Base-by-base conservation (phyloP, 495 filamentous ascomycete species). In the Penicillium macrosclerotiorum region DNA sequence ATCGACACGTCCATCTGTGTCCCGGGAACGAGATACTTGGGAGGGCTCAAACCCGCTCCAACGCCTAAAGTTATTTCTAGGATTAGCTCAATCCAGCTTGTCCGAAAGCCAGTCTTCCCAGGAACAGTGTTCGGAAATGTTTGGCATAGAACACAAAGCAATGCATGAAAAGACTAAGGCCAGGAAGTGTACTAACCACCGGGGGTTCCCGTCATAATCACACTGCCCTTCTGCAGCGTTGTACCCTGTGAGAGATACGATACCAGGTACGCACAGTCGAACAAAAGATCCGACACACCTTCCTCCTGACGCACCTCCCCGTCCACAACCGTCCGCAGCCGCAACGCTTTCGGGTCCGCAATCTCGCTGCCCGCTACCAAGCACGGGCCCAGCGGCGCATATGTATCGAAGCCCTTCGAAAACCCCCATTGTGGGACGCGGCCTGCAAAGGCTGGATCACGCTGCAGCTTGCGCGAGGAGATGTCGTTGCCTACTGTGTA, bases 371-470 rank as follows among this genome's bases (percentile, higher is more conserved):
- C 39, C 11, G 63, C 45, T 11, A 74, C 65, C 2, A 72, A 51
- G 24, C 51, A 57, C 23, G 86, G 87, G 1, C 86, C 86, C 37
- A 75, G 79, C 1, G 86, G 86, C 18, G 84, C 85, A 80, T 80
- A 89, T 17, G 80, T 81, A 63, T 90, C 87, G 52, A 86, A 89
- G 0, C 85, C 83, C 63, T 90, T 90, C 1, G 85, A 84, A 1
- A 88, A 60, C 0, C 72, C 72, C 86, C 85, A 89, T 59, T 90
- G 86, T 1, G 84, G 78, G 1, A 85, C 81, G 3, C 82, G 83
- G 7, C 77, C 77, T 37, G 78, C 73, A 25, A 88, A 52, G 0
- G 71, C 71, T 0, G 74, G 55, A 19, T 64, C 49, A 0, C 45
- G 71, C 23, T 79, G 76, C 40, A 74, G 59, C 42, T 74, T 73